Base-by-base conservation (phyloP, 345 rosid genomes). In the Litchi chinensis region DNA sequence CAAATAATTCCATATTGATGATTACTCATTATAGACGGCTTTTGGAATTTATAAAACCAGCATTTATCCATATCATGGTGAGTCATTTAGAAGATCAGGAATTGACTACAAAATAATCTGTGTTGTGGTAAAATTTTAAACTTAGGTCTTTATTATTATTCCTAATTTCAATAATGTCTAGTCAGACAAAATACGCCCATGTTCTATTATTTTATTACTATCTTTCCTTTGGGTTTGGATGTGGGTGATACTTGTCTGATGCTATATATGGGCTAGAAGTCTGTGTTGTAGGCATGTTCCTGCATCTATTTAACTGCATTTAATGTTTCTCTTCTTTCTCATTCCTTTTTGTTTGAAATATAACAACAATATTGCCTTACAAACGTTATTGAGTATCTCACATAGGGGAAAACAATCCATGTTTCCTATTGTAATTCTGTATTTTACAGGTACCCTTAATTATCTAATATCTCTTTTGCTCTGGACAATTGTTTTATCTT, bases 11-110 rank as follows among this genome's bases (percentile, higher is more conserved):
- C 50, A 91, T 96, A 74, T 76, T 96, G 86, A 94, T 96, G 92
- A 93, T 96, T 68, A 96, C 98, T 4, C 99, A 96, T 81, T 96
- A 96, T 88, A 88, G 88, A 74, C 85, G 95, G 44, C 93, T 96
- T 32, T 71, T 96, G 77, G 94, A 94, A 68, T 86, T 90, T 87
- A 92, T 96, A 70, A 77, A 90, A 84, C 99, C 98, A 8, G 85
- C 91, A 39, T 88, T 57, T 68, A 89, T 96, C 80, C 98, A 96
- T 79, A 88, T 96, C 69, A 94, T 96, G 94, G 99, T 96, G 84
- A 88, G 94, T 75, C 40, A 60, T 39, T 66, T 57, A 32, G 37
- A 32, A 32, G 37, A 32, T 32, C 37, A 32, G 37, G 37, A 32
- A 32, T 32, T 32, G 37, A 32, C 37, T 32, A 32, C 37, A 32